Conservation (phyloP, 1,284 basidiomycete genomes). For the Austropuccinia psidii region DNA sequence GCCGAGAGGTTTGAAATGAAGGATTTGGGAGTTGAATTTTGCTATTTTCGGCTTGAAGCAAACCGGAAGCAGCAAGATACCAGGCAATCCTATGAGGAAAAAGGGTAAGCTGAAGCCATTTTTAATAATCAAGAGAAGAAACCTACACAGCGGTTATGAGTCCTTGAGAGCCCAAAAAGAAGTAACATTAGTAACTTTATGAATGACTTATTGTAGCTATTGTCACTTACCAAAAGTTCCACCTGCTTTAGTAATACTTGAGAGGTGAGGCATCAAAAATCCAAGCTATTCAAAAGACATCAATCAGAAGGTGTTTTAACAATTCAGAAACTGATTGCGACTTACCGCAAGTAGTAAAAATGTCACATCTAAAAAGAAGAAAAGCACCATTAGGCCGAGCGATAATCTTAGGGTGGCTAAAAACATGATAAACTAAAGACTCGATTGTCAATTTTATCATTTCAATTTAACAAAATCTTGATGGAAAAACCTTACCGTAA, state of each 20-base stretch:
- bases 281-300: conserved; percentile 40
- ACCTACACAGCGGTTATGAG: not conserved
- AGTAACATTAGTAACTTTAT: not conserved
- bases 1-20: not conserved
- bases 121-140: not conserved
- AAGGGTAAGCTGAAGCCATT: not conserved
- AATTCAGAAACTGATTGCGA: not conserved
- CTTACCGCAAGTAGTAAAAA: conserved; percentile 49
- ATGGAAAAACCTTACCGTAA: conserved; percentile 53
- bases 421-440: conserved; percentile 44
- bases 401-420: conserved; percentile 61
- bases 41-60: conserved; percentile 51
- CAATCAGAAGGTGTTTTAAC: not conserved
- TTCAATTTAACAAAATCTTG: not conserved
- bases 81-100: conserved; percentile 37
- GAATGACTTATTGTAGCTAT: not conserved
- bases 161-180: not conserved
- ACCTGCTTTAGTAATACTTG: conserved; percentile 56
- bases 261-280: conserved; percentile 43
- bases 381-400: conserved; percentile 60
- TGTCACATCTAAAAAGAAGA: conserved; percentile 61
- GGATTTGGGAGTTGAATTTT: conserved; percentile 52
- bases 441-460: not conserved
- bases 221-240: conserved; percentile 57
- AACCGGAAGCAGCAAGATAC: conserved; percentile 53